Evolutionary conservation across 2,329 filamentous ascomycete species (phyloP).

Genomic region (Fusarium torulosum): DNA sequence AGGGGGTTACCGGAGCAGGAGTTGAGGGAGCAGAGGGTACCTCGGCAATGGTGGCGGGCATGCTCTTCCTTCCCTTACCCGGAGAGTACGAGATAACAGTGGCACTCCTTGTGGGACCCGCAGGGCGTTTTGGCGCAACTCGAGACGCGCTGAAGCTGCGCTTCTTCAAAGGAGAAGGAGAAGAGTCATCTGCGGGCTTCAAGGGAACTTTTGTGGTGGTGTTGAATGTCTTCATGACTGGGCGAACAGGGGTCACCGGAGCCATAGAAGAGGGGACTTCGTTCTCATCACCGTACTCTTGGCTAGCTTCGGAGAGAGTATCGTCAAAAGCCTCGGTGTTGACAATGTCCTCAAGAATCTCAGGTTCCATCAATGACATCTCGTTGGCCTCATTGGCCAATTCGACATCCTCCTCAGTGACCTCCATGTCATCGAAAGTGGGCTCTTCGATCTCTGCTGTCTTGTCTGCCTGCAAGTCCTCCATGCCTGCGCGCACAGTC

Average conservation of each 20-base stretch:
- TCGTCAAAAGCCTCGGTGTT: slow-evolving; percentile 58
- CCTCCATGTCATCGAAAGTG: slow-evolving; percentile 60
- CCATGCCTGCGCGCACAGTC: slow-evolving; percentile 52
- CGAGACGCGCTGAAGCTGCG: slow-evolving; percentile 65
- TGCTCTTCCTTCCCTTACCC: slow-evolving; percentile 56
- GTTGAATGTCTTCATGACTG: slow-evolving; percentile 66
- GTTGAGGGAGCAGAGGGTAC: slow-evolving; percentile 50
- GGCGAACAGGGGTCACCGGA: slow-evolving; percentile 69
- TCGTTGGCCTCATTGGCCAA: slow-evolving; percentile 70
- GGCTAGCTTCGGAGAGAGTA: slow-evolving; percentile 69
- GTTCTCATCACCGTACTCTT: slow-evolving; percentile 77
- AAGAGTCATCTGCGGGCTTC: slow-evolving; percentile 73
- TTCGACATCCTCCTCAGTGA: slow-evolving; percentile 68
- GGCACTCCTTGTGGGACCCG: slow-evolving; percentile 60
- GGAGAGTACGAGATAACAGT: slow-evolving; percentile 69
- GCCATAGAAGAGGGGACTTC: slow-evolving; percentile 63
- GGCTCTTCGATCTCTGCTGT: slow-evolving; percentile 47
- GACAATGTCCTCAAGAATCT: slow-evolving; percentile 55
- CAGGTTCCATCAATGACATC: slow-evolving; percentile 67
- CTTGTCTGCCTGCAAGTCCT: slow-evolving; percentile 23
- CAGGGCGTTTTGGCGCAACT: slow-evolving; percentile 59
- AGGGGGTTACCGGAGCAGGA: slow-evolving; percentile 55
- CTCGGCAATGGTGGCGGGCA: slow-evolving; percentile 39
- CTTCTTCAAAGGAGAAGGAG: slow-evolving; percentile 62
- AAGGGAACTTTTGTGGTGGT: slow-evolving; percentile 83